These are phyloP conservation scores for Ganoderma meredithae DNA, from an alignment of 1,284 basidiomycete genomes.

Conservation along the genomic window DNA sequence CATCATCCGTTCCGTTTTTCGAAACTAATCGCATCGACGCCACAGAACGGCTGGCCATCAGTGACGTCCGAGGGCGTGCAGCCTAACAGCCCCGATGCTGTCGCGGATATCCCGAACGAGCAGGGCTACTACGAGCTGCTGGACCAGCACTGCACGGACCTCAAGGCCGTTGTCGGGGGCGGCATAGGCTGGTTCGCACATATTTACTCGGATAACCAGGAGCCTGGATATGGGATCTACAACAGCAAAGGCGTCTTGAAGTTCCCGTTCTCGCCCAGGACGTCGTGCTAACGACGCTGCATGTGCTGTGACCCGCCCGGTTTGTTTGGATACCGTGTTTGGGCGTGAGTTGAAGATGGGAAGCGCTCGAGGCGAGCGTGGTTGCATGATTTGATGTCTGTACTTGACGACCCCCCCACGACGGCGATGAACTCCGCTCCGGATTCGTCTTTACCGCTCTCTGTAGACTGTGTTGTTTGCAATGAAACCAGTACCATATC, in stretches of 20 bases:
- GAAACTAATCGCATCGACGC: slow-evolving; percentile 1
- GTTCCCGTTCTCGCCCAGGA: slow-evolving; percentile 56
- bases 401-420: slow-evolving; percentile 1
- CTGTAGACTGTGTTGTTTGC: slow-evolving; percentile 3
- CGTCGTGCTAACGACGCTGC: slow-evolving; percentile 38
- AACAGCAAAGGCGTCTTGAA: slow-evolving; percentile 53
- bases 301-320: background rate
- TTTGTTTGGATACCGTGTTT: slow-evolving; percentile 1
- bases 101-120: slow-evolving; percentile 66
- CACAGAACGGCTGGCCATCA: slow-evolving; percentile 81
- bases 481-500: slow-evolving; percentile 5
- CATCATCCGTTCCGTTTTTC: background rate
- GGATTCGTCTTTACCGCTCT: background rate
- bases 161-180: slow-evolving; percentile 65
- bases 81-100: slow-evolving; percentile 59
- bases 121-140: slow-evolving; percentile 72
- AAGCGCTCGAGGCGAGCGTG: background rate
- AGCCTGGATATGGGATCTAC: slow-evolving; percentile 75
- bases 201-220: slow-evolving; percentile 71
- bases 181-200: slow-evolving; percentile 85
- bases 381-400: background rate
- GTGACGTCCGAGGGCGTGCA: slow-evolving; percentile 62
- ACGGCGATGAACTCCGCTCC: slow-evolving; percentile 3
- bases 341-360: background rate
- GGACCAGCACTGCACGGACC: slow-evolving; percentile 65